Percentiles rank a stretch among this genome's conserved stretches.
phyloP scores from a whole-genome alignment of 1,284 basidiomycete genomes.

The Heterobasidion occidentale region DNA sequence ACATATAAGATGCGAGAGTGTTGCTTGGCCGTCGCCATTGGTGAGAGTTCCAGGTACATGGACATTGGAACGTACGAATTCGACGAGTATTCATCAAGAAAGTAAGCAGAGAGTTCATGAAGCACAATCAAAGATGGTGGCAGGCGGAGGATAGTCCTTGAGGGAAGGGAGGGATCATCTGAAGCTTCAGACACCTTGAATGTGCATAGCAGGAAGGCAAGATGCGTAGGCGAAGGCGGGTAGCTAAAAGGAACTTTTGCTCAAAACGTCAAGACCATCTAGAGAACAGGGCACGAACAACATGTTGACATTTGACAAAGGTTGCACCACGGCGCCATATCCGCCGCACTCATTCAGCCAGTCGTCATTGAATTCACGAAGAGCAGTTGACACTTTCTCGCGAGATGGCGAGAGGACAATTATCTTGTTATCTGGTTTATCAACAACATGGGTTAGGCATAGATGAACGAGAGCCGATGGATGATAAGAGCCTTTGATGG shows the following conservation, averaged over 20 bases:
- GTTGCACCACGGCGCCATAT: conserved; percentile 29
- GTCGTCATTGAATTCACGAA: conserved; percentile 45
- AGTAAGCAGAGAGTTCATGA: conserved; percentile 57
- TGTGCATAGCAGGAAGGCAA: conserved; percentile 47
- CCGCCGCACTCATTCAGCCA: conserved; percentile 43
- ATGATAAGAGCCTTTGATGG: conserved; percentile 27
- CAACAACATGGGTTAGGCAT: conserved; percentile 36
- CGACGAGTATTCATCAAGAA: conserved; percentile 24
- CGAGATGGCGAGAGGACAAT: conserved; percentile 49
- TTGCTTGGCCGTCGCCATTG: conserved; percentile 8
- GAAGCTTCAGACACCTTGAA: conserved; percentile 33
- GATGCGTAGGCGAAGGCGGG: conserved; percentile 52
- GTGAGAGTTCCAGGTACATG: background rate
- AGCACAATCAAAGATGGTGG: conserved; percentile 52
- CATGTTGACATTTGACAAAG: conserved; percentile 41
- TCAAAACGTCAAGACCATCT: conserved; percentile 7
- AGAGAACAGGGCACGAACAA: conserved; percentile 35
- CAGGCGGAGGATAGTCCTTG: conserved; percentile 32
- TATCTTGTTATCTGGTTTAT: conserved; percentile 25
- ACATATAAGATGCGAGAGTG: conserved; percentile 41
- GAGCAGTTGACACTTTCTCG: conserved; percentile 26
- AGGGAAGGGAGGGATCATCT: conserved; percentile 25
- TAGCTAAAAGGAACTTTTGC: conserved; percentile 38
- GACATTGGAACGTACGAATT: conserved; percentile 17
- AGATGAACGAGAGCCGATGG: conserved; percentile 31